These are phyloP conservation scores for Coelastrella sp. DNA, from an alignment of 139 green algal genomes.

Conservation along the genomic window DNA sequence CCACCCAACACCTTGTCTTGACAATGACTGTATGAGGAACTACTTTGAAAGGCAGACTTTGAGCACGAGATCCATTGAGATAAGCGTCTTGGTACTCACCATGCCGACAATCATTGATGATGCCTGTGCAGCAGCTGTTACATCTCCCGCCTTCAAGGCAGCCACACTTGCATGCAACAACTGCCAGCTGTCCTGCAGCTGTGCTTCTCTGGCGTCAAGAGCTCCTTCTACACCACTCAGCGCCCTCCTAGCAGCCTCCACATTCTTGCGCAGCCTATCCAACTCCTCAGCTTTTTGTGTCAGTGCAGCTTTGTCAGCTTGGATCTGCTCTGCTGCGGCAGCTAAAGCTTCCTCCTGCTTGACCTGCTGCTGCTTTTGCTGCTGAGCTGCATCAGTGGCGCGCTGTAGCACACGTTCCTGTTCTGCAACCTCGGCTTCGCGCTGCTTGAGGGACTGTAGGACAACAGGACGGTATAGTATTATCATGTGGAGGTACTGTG, in stretches of 20 bases:
- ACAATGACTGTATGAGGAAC: not conserved
- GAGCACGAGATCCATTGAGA: not conserved
- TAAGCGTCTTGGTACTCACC: not conserved
- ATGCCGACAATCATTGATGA: constrained; percentile 3
- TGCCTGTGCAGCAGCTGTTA: not conserved
- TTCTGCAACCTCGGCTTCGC: not conserved
- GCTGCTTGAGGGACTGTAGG: constrained; percentile 19
- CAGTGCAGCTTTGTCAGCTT: constrained; percentile 5
- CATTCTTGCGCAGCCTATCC: not conserved
- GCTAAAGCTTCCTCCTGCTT: constrained; percentile 15
- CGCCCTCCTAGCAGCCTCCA: constrained; percentile 26
- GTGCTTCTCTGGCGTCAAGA: constrained; percentile 34
- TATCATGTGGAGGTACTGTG: no score
- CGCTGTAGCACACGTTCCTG: constrained; percentile 11
- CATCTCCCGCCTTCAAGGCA: constrained; percentile 21
- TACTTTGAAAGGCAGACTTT: not conserved
- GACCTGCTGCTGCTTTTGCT: constrained; percentile 19
- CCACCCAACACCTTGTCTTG: not conserved
- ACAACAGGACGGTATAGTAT: no score
- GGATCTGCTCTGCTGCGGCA: not conserved
- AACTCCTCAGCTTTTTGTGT: not conserved
- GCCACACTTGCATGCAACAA: constrained; percentile 27
- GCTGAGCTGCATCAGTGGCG: not conserved
- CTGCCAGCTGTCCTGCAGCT: constrained; percentile 40
- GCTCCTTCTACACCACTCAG: constrained; percentile 37